Evolutionary conservation across 345 rosid species (phyloP).

Genomic region (Populus pruinosa): DNA sequence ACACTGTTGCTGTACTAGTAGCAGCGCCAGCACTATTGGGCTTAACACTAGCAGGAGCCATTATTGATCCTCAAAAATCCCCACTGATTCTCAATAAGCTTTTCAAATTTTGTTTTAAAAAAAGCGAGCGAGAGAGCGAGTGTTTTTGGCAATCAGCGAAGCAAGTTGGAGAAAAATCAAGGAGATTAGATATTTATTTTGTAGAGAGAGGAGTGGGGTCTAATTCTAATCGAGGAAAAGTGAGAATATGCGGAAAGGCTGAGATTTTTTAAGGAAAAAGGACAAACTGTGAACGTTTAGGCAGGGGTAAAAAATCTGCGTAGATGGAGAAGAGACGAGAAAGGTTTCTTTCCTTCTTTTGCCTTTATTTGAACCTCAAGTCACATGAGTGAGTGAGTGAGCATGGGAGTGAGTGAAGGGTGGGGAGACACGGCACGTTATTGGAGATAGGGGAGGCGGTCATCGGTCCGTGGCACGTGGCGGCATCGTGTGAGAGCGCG

Average conservation of each 20-base stretch:
- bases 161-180: background rate
- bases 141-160: background rate
- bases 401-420: no score
- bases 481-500: background rate
- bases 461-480: background rate
- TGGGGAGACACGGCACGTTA: no score
- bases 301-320: background rate
- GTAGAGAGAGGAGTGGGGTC: background rate
- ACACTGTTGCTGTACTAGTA: constrained; percentile 8
- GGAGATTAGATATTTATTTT: constrained; percentile 1
- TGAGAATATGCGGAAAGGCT: background rate
- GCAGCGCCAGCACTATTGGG: constrained; percentile 22
- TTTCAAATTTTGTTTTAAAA: background rate
- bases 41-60: constrained; percentile 15
- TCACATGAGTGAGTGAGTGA: no score
- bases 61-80: background rate
- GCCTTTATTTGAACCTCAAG: no score
- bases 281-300: background rate
- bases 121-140: background rate
- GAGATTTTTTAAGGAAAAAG: background rate
- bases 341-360: background rate
- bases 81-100: background rate
- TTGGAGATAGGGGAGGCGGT: no score
- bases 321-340: background rate
- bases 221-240: background rate